Evolutionary conservation across 306 rosid genomes (phyloP), one percentile per base, ranked within the genome.

Genomic region (Vigna nakashimae): DNA sequence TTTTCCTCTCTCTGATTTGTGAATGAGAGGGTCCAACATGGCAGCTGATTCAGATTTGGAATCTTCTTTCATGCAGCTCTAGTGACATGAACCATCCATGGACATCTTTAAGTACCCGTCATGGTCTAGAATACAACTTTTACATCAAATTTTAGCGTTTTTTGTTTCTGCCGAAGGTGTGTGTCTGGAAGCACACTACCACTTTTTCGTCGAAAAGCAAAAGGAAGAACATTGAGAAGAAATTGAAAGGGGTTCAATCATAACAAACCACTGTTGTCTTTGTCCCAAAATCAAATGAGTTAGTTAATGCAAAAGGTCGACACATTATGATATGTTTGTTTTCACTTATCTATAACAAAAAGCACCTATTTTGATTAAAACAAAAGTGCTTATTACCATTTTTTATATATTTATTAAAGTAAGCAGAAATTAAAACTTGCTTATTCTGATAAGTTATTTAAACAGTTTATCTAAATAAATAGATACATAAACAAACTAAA

Each of bases 31-130:
- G 78, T 73, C 87, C 71, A 63, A 13, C 65, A 65, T 65, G 76
- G 42, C 51, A 64, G 60, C 55, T 58, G 65, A 66, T 68, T 80
- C 50, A 56, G 73, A 73, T 72, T 77, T 72, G 71, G 83, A 74
- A 78, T 74, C 67, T 58, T 74, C 65, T 24, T 63, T 51, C 65
- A 57, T 74, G 76, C 60, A 50, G 68, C 45, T 52, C 17, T 43
- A 60, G 66, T 17, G 46, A 43, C 78, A 30, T 80, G 73, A 69
- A 69, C 51, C 62, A 65, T 73, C 46, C 59, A 75, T 67, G 71
- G 30, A 65, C 59, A 46, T 51, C 24, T 68, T 58, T 40, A 65
- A 65, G 71, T 66, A 34, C 7, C 53, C 7, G 43, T 66, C 52
- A 66, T 43, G 71, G 12, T 66, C 71, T 66, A 66, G 12, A 66